Evolutionary conservation across 192 early-diverging fungal species (phyloP), one percentile per base, ranked within the genome.

Genomic region (Phycomyces nitens): DNA sequence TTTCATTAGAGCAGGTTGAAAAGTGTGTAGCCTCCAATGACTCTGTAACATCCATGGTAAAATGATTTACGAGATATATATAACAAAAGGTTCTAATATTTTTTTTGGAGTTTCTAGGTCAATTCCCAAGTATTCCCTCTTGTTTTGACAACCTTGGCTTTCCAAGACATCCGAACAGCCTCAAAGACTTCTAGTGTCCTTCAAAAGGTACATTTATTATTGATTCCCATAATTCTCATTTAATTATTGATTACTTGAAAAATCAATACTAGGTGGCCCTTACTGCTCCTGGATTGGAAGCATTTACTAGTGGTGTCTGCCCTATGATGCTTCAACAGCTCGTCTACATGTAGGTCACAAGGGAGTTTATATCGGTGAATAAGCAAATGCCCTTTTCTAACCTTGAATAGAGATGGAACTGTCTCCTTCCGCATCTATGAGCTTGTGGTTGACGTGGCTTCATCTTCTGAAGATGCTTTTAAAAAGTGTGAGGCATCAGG

Each of bases 351-450:
- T 47, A 47, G 2, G 12, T n/a, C 2, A 6, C 3, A 47, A 14
- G 18, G 44, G 12, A 3, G 11, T 47, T 18, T 18, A 47, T 3
- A 7, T n/a, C 18, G 3, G 12, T 47, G 3, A 42, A 42, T 14
- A n/a, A n/a, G n/a, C n/a, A n/a, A n/a, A n/a, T n/a, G n/a, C n/a
- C n/a, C n/a, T n/a, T n/a, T n/a, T 47, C 12, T n/a, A 47, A n/a
- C 12, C 12, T 14, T 66, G 9, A 57, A 24, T 50, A 75, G 76
- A 10, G 51, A 65, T 21, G 78, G 69, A 24, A 74, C 68, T 0
- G 59, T 78, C 20, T 68, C 71, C 44, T 83, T 82, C 68, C 72
- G 82, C 18, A 77, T 81, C 20, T 82, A 82, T 53, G 77, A 81
- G 50, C 56, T 83, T 41, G 44, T 72, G 8, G 56, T 74, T 11